Evolutionary conservation across 805 yeast genomes (phyloP).

Genomic region (Tetrapisispora arboricola): DNA sequence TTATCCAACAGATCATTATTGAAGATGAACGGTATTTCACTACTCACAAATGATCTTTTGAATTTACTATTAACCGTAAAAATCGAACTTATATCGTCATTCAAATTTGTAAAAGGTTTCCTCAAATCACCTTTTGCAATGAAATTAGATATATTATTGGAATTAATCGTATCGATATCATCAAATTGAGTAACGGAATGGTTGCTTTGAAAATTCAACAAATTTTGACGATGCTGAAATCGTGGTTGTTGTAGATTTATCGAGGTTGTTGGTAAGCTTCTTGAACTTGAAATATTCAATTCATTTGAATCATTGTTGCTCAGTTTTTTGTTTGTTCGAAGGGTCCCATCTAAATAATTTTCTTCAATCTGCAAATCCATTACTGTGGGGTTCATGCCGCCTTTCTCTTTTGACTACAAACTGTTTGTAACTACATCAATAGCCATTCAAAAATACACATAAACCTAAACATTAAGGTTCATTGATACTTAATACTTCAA

Average conservation of each 20-base stretch:
- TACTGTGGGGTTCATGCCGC: too few relatives aligned
- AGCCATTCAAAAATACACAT: too few relatives aligned
- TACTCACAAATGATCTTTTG: conserved; percentile 19
- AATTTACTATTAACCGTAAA: conserved; percentile 2
- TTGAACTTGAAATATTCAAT: background rate
- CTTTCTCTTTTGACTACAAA: too few relatives aligned
- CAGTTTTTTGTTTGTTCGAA: background rate
- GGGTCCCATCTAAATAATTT: background rate
- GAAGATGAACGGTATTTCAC: conserved; percentile 24
- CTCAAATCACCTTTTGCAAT: background rate
- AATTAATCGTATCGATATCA: conserved; percentile 1
- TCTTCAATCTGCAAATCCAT: conserved; percentile 1
- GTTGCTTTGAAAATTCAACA: background rate
- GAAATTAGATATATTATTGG: background rate
- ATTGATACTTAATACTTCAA: too few relatives aligned
- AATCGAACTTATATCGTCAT: conserved; percentile 2
- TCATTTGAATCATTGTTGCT: background rate
- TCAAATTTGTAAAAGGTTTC: background rate
- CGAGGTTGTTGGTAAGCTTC: conserved; percentile 2
- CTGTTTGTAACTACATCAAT: too few relatives aligned
- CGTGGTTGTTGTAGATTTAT: conserved; percentile 1
- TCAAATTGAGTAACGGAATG: background rate
- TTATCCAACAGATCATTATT: background rate
- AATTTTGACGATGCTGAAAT: background rate
- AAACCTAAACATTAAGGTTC: too few relatives aligned